These are phyloP conservation scores for Rhizophagus prolifer DNA, from an alignment of 192 early-diverging fungal genomes.

Conservation along the genomic window DNA sequence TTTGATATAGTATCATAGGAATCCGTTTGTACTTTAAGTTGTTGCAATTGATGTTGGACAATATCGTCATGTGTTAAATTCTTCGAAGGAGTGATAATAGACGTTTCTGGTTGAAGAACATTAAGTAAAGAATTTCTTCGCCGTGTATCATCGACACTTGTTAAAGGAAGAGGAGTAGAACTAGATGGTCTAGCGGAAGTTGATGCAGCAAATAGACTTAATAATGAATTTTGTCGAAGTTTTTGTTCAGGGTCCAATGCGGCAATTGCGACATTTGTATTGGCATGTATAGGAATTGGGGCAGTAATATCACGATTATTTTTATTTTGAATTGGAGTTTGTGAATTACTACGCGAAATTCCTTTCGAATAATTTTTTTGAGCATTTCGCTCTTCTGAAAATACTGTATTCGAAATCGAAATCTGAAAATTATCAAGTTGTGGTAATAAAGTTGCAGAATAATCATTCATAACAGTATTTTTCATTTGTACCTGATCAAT, in stretches of 20 bases:
- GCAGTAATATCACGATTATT: constrained; percentile 23
- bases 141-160: neutral
- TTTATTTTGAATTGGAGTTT: neutral
- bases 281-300: constrained; percentile 11
- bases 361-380: neutral
- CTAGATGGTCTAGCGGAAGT: neutral
- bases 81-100: neutral
- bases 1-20: neutral
- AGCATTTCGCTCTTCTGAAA: neutral
- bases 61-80: neutral
- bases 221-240: constrained; percentile 25
- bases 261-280: constrained; percentile 12
- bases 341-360: neutral
- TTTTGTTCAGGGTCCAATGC: constrained; percentile 25
- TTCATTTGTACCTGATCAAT: neutral
- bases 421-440: neutral
- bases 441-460: neutral
- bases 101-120: constrained; percentile 17
- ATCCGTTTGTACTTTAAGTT: neutral
- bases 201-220: constrained; percentile 20
- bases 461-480: neutral
- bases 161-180: neutral
- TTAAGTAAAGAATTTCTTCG: constrained; percentile 20
- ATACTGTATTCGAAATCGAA: neutral
- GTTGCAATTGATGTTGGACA: neutral